These are phyloP conservation scores for Verticillium longisporum DNA, from an alignment of 2,329 filamentous ascomycete genomes.

Conservation along the genomic window DNA sequence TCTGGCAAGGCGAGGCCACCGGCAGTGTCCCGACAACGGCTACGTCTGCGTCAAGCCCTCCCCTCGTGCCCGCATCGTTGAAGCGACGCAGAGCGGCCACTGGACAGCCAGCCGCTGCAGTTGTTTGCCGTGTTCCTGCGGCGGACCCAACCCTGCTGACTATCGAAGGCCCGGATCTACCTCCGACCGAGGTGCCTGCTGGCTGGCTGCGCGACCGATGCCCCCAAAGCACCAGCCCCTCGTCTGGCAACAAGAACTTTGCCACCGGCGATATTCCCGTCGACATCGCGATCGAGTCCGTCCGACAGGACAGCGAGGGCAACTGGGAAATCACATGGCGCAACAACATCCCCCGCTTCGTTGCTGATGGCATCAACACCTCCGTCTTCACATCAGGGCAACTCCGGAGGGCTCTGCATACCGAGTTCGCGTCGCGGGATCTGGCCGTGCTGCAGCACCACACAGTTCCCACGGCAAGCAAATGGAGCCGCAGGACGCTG, in stretches of 20 bases:
- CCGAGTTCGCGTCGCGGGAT: neutral
- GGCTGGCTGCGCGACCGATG: constrained; percentile 47
- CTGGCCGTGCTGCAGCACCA: constrained; percentile 10
- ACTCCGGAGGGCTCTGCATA: constrained; percentile 13
- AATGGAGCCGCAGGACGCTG: constrained; percentile 33
- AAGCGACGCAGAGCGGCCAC: too few species aligned
- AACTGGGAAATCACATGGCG: constrained; percentile 55
- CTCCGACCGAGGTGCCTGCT: neutral
- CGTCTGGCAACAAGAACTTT: constrained; percentile 54
- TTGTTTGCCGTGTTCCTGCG: neutral
- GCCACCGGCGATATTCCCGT: constrained; percentile 32
- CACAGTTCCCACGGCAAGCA: neutral
- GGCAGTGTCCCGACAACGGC: too few species aligned
- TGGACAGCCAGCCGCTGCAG: too few species aligned
- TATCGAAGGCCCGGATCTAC: neutral
- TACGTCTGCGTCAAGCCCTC: too few species aligned
- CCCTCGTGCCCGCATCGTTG: too few species aligned
- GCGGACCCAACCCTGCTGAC: neutral
- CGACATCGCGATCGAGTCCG: constrained; percentile 22
- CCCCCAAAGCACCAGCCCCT: constrained; percentile 41
- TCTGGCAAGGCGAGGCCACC: neutral
- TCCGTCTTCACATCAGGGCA: constrained; percentile 24
- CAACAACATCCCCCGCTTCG: constrained; percentile 30
- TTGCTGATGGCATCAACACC: constrained; percentile 19
- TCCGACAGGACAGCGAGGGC: constrained; percentile 26